A percentile compares a stretch with the other conserved stretches of the same genome.
Conservation (phyloP, 768 basidiomycete genomes). For the Rubroboletus satanas region DNA sequence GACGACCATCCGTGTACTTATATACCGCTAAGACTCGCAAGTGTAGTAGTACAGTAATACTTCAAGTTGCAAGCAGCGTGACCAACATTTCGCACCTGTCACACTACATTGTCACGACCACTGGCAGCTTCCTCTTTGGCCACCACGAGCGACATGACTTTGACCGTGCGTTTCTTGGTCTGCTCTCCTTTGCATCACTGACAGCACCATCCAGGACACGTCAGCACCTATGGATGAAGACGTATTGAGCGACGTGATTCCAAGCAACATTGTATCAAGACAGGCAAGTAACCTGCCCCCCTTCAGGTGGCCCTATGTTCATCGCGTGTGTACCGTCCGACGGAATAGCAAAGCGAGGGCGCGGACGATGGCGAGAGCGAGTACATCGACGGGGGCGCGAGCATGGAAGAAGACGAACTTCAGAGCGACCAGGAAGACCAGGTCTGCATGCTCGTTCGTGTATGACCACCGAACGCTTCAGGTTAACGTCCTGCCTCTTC, state of each 20-base stretch:
- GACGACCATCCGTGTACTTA: neutral
- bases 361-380: slow-evolving; percentile 71
- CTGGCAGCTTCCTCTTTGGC: slow-evolving; percentile 22
- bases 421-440: slow-evolving; percentile 49
- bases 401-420: slow-evolving; percentile 59
- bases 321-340: slow-evolving; percentile 22
- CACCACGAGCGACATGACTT: slow-evolving; percentile 21
- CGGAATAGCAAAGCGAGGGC: slow-evolving; percentile 56
- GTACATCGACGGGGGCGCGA: slow-evolving; percentile 52
- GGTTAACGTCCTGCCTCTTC: neutral
- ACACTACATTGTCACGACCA: slow-evolving; percentile 18
- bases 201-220: slow-evolving; percentile 12
- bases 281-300: slow-evolving; percentile 47
- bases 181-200: neutral
- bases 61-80: neutral
- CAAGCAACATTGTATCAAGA: slow-evolving; percentile 86
- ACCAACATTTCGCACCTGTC: slow-evolving; percentile 22
- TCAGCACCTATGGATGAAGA: slow-evolving; percentile 56
- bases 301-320: slow-evolving; percentile 1
- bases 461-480: slow-evolving; percentile 1
- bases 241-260: slow-evolving; percentile 85
- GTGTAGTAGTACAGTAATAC: too few species aligned
- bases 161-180: slow-evolving; percentile 17
- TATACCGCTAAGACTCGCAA: too few species aligned
- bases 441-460: slow-evolving; percentile 15